A percentile compares a stretch with the other conserved stretches of the same genome.
Evolutionary conservation across 306 rosid species (phyloP).

Genomic region (Alnus rubra): DNA sequence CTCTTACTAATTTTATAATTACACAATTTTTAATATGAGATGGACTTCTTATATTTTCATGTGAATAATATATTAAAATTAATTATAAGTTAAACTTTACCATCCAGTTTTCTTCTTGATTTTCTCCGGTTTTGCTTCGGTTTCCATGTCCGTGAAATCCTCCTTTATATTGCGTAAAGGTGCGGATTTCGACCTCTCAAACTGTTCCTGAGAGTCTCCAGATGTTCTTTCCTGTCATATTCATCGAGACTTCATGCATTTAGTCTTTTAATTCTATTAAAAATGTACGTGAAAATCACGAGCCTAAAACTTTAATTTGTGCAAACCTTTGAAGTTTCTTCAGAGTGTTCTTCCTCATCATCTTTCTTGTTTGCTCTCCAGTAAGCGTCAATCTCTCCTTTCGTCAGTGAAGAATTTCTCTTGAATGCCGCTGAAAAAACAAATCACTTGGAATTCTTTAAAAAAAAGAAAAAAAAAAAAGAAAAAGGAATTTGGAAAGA

Average conservation of each 20-base stretch:
- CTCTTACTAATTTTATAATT: no score
- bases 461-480: no score
- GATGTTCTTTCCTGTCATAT: slow-evolving; percentile 18
- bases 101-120: slow-evolving; percentile 54
- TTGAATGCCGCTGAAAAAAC: slow-evolving; percentile 30
- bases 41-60: no score
- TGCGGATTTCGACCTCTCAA: slow-evolving; percentile 42
- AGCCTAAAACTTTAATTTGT: not conserved
- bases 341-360: slow-evolving; percentile 55
- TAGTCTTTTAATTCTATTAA: no score
- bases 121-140: slow-evolving; percentile 44
- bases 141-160: slow-evolving; percentile 6
- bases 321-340: slow-evolving; percentile 51
- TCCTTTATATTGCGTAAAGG: slow-evolving; percentile 24
- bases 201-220: slow-evolving; percentile 21
- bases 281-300: no score
- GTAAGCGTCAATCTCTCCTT: slow-evolving; percentile 56
- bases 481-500: no score
- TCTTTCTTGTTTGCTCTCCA: slow-evolving; percentile 55
- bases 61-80: no score
- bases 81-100: slow-evolving; percentile 30
- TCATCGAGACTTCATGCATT: not conserved
- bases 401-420: slow-evolving; percentile 63
- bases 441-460: no score
- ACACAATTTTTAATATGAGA: no score